Base-by-base conservation (phyloP, 257 asterid species). In the Plantago major region DNA sequence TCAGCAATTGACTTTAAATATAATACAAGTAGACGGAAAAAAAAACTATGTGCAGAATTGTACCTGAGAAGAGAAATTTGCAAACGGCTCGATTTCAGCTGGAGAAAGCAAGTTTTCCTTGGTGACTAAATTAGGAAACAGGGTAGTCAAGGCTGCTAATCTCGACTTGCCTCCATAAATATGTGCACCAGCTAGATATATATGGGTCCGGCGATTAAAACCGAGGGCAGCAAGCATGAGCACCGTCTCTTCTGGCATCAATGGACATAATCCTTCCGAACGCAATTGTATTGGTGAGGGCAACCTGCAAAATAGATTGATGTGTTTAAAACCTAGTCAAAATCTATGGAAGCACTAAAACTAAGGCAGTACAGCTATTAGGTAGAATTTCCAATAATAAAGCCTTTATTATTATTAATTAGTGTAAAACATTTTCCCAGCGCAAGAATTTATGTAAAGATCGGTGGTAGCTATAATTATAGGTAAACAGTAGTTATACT, bases 221-320 rank as follows among this genome's bases (percentile, higher is more conserved):
- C 99, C 96, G 11, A 93, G 95, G 72, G 84, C 96, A 37, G 96
- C 96, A 68, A 93, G 96, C 95, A 89, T 83, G 64, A 93, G 96
- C 37, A 76, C 96, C 1, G 99, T 93, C 72, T 93, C 99, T 82
- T 93, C 99, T 7, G 99, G 99, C 99, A 85, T 93, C 81, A 93
- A 71, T 15, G 99, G 99, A 40, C 99, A 93, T 60, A 93, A 74
- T 50, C 97, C 99, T 87, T 93, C 99, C 5, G 82, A 73, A 76
- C 74, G 81, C 17, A 89, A 76, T 49, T 66, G 81, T 61, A 68
- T 63, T 15, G 96, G 79, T 30, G 95, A 82, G 11, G 97, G 97
- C 61, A 93, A 68, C 88, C 99, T 93, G 80, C 76, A 63, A n/a
- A n/a, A 40, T 46, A 66, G 16, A 62, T 42, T 44, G 45, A 62